Evolutionary conservation across 2,329 filamentous ascomycete species (phyloP).

Genomic region (Daldinia eschscholtzii): DNA sequence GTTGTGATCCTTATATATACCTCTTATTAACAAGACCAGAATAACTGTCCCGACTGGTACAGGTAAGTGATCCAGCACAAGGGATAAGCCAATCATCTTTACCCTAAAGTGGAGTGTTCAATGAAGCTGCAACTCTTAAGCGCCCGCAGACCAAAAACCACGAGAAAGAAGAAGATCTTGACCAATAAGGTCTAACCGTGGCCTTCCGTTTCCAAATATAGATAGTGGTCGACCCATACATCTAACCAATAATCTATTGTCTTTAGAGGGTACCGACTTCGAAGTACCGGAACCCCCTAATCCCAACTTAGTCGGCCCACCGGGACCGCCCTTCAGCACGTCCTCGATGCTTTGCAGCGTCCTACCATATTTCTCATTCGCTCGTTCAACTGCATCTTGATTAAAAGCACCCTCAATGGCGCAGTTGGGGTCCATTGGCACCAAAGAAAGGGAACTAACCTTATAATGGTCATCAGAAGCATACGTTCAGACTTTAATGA

Average conservation of each 20-base stretch:
- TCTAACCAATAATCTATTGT: conserved; percentile 21
- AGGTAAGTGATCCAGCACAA: conserved; percentile 17
- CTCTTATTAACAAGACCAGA: conserved; percentile 1
- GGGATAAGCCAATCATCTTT: conserved; percentile 26
- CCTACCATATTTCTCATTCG: conserved; percentile 28
- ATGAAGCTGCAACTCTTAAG: conserved; percentile 32
- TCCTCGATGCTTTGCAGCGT: conserved; percentile 21
- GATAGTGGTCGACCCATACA: conserved; percentile 12
- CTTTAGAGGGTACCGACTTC: conserved; percentile 17
- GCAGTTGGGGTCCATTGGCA: conserved; percentile 19
- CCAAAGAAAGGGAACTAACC: conserved; percentile 4
- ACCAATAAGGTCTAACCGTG: conserved; percentile 25
- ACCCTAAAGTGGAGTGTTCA: conserved; percentile 17
- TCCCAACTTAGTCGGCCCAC: conserved; percentile 34
- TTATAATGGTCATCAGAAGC: conserved; percentile 18
- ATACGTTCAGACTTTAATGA: conserved; percentile 5
- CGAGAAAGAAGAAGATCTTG: conserved; percentile 22
- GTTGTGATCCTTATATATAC: conserved; percentile 1
- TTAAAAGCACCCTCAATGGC: conserved; percentile 16
- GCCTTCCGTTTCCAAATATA: conserved; percentile 38
- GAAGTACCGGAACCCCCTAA: conserved; percentile 34
- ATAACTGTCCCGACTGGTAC: conserved; percentile 31
- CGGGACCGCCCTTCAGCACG: conserved; percentile 23
- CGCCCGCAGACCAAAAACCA: conserved; percentile 37
- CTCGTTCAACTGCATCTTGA: conserved; percentile 26